Base-by-base conservation (phyloP, 441 rosid species). In the Syzygium syzygioides region DNA sequence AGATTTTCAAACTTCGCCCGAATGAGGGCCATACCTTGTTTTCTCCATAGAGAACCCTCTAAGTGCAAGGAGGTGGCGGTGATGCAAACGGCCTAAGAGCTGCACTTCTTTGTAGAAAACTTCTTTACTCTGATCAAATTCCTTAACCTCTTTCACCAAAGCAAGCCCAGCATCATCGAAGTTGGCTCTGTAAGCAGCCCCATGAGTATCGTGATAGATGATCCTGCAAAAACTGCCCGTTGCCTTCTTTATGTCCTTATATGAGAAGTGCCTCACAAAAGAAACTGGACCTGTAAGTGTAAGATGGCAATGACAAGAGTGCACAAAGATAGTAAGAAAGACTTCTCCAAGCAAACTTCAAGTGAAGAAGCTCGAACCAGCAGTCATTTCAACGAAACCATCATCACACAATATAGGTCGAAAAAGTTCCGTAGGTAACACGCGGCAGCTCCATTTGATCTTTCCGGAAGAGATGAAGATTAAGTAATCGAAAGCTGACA, bases 11-110 rank as follows among this genome's bases (percentile, higher is more conserved):
- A 25, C 41, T 41, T 76, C 0, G 84, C 84, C 48, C 9, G 13
- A 79, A 13, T 79, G 54, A 79, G 53, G 53, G 53, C 52, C 59
- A 45, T 83, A 96, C 99, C 98, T 95, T 90, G 93, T 96, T 88
- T 84, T 93, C 55, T 96, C 99, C 12, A 89, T 86, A 89, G 95
- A 95, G 91, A 96, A 97, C 11, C 99, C 99, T 25, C 85, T 92
- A 79, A 97, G 98, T 12, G 98, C 91, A 90, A 97, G 98, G 91
- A 97, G 93, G 90, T 97, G 98, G 84, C 99, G 98, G 89, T 97
- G 99, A 88, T 96, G 99, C 93, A 97, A 92, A 53, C 95, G 94
- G 68, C 95, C 96, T 92, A 97, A 87, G 87, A 94, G 94, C 85
- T 94, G 95, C 52, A 96, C 97, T 94, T 96, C 98, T 91, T 90